phyloP scores from a whole-genome alignment of 371 early-diverging fungal genomes.

The Basidiobolus meristosporus region DNA sequence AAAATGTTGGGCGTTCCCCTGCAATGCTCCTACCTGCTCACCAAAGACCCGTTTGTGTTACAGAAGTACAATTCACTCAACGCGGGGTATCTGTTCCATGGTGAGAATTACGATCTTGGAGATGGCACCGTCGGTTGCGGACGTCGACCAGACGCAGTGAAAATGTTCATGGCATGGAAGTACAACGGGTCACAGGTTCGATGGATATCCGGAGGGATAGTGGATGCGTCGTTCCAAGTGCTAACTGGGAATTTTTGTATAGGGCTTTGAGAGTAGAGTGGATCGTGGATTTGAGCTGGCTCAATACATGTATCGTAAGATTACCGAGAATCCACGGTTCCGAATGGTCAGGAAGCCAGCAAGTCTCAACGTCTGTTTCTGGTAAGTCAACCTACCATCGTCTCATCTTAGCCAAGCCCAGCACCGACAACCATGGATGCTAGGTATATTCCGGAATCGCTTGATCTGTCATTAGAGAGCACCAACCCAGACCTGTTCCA shows the following conservation, averaged over 20 bases:
- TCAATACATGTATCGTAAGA: slow-evolving; percentile 11
- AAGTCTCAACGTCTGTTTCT: slow-evolving; percentile 41
- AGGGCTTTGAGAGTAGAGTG: slow-evolving; percentile 23
- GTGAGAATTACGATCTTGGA: slow-evolving; percentile 47
- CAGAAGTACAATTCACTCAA: slow-evolving; percentile 31
- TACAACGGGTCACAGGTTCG: slow-evolving; percentile 29
- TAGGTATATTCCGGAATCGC: neutral
- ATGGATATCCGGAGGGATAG: neutral
- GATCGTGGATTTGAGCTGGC: slow-evolving; percentile 22
- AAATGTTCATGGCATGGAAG: slow-evolving; percentile 68
- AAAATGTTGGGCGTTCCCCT: slow-evolving; percentile 69
- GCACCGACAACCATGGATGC: slow-evolving; percentile 14
- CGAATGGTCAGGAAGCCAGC: slow-evolving; percentile 14
- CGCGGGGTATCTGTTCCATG: slow-evolving; percentile 69
- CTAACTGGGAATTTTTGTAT: neutral
- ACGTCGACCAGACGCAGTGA: slow-evolving; percentile 63
- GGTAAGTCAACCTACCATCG: too few species aligned
- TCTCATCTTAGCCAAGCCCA: neutral
- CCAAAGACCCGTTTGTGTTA: slow-evolving; percentile 25
- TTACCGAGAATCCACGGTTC: slow-evolving; percentile 7
- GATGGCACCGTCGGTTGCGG: slow-evolving; percentile 76
- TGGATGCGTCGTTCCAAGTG: neutral
- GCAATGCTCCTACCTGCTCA: slow-evolving; percentile 62
- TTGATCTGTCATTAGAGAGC: neutral
- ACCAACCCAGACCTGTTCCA: neutral